Evolutionary conservation across 2,329 filamentous ascomycete species (phyloP).

Genomic region (Fusarium mundagurra): DNA sequence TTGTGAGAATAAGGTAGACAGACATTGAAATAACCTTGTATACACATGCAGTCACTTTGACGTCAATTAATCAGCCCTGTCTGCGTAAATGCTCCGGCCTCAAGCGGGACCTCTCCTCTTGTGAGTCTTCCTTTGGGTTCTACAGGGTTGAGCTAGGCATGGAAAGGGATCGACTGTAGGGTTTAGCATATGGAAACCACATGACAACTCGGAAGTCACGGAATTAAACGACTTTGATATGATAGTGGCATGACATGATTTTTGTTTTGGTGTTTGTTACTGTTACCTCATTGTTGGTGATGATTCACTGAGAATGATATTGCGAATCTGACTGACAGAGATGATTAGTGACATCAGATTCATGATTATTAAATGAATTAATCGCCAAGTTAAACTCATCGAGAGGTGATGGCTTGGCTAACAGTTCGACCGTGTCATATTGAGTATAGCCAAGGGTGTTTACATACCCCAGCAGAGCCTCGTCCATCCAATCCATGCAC

Average conservation of each 20-base stretch:
- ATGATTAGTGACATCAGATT: neutral
- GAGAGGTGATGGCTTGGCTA: constrained; percentile 4
- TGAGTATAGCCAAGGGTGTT: constrained; percentile 7
- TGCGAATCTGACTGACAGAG: neutral
- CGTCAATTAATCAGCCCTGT: constrained; percentile 24
- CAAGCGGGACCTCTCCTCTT: neutral
- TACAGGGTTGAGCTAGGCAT: neutral
- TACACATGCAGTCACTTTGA: constrained; percentile 35
- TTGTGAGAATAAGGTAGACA: neutral
- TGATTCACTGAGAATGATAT: neutral
- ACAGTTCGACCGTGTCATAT: constrained; percentile 16
- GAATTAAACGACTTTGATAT: neutral
- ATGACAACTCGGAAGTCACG: constrained; percentile 27
- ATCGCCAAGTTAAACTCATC: neutral
- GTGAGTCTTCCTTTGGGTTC: constrained; percentile 1
- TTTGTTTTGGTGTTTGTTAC: neutral
- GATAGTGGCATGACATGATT: constrained; percentile 22
- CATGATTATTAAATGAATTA: neutral
- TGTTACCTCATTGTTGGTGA: neutral
- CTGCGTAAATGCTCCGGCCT: neutral
- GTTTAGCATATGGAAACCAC: constrained; percentile 20
- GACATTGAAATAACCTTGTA: constrained; percentile 7
- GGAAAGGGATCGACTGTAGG: constrained; percentile 23
- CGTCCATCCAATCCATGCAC: neutral
- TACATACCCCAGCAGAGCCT: neutral